Evolutionary conservation across 768 basidiomycete species (phyloP).

Genomic region (Mrakia blollopis): DNA sequence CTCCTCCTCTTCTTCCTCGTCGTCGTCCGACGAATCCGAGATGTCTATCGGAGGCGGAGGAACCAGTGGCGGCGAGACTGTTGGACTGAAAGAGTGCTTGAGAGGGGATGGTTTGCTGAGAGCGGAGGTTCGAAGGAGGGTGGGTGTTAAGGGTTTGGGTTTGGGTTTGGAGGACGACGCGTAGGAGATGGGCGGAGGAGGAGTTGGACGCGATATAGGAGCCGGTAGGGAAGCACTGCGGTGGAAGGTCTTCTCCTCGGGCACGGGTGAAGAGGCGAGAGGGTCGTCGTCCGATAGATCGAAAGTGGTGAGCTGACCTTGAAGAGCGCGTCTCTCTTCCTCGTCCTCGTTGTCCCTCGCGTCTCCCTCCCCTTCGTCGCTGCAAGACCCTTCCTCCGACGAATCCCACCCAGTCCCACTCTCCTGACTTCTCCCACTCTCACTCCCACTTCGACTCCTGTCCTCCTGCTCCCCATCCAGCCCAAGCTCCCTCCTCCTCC

Average conservation of each 20-base stretch:
- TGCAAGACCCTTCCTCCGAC: not conserved
- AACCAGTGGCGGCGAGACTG: no score
- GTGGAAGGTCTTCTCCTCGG: not conserved
- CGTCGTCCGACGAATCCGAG: not conserved
- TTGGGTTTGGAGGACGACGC: not conserved
- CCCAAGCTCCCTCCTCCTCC: not conserved
- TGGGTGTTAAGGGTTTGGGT: no score
- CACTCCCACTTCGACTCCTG: not conserved
- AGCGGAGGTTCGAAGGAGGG: not conserved
- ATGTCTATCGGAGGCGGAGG: not conserved
- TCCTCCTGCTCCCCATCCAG: not conserved
- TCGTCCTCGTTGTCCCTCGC: not conserved
- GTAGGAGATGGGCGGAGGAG: not conserved
- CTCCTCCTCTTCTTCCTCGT: not conserved
- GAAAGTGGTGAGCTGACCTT: not conserved
- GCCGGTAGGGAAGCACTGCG: not conserved
- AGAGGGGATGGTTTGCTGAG: not conserved
- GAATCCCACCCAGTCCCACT: not conserved
- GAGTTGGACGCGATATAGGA: not conserved
- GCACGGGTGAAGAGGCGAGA: not conserved
- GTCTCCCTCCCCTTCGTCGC: not conserved
- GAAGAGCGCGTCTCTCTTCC: not conserved
- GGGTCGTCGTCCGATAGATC: constrained; percentile 4
- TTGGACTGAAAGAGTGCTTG: no score
- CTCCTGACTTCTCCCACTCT: not conserved